A percentile compares a stretch with the other conserved stretches of the same genome.
Evolutionary conservation across 805 yeast species (phyloP).

Genomic region (Teunomyces gatunensis): DNA sequence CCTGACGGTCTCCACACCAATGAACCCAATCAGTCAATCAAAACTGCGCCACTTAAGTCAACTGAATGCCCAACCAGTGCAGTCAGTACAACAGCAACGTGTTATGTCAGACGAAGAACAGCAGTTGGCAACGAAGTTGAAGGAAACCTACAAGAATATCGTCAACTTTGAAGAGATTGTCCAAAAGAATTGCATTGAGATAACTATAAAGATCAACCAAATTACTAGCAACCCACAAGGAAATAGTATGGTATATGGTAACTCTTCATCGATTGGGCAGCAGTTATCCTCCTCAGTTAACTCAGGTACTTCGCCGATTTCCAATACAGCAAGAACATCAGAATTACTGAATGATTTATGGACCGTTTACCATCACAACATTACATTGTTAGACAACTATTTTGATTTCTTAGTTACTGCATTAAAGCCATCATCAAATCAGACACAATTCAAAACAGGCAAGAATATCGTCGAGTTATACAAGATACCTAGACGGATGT

Average conservation of each 20-base stretch:
- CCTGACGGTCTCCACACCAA: slow-evolving; percentile 7
- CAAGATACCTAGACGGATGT: slow-evolving; percentile 73
- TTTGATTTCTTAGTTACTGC: slow-evolving; percentile 72
- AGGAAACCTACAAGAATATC: slow-evolving; percentile 70
- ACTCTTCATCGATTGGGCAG: slow-evolving; percentile 14
- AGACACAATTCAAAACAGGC: slow-evolving; percentile 62
- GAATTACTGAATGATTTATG: slow-evolving; percentile 62
- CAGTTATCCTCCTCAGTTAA: slow-evolving; percentile 14
- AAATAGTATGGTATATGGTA: slow-evolving; percentile 7
- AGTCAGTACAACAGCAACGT: slow-evolving; percentile 14
- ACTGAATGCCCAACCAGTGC: slow-evolving; percentile 7
- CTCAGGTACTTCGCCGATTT: slow-evolving; percentile 11
- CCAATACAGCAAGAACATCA: slow-evolving; percentile 32
- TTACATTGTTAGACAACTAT: slow-evolving; percentile 65
- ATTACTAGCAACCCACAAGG: slow-evolving; percentile 38
- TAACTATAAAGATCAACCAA: slow-evolving; percentile 50
- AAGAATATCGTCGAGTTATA: slow-evolving; percentile 73
- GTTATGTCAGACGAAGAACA: slow-evolving; percentile 59
- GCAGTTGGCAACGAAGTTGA: slow-evolving; percentile 64
- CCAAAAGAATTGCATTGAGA: slow-evolving; percentile 65
- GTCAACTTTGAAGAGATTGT: slow-evolving; percentile 65
- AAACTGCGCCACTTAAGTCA: not conserved
- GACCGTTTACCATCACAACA: slow-evolving; percentile 67
- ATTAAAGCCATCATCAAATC: slow-evolving; percentile 54
- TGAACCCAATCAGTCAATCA: slow-evolving; percentile 9